phyloP scores from a whole-genome alignment of 345 rosid species.

The Rhodamnia rubescens region DNA sequence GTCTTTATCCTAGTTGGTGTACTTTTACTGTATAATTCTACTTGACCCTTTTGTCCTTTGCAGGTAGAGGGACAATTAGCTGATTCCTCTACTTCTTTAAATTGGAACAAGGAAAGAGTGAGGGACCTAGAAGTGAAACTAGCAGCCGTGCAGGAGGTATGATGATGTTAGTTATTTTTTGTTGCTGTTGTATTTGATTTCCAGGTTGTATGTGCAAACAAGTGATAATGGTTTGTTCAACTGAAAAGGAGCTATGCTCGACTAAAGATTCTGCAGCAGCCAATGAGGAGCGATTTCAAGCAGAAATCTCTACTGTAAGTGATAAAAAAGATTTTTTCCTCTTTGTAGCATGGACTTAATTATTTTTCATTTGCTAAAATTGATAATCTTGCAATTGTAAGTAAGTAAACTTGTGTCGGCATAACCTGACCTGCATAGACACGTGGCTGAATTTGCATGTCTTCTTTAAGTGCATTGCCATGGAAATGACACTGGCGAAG shows the following conservation, averaged over 20 bases:
- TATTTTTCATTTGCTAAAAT: neutral
- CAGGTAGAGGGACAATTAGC: conserved; percentile 53
- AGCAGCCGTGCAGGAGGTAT: conserved; percentile 57
- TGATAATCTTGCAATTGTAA: neutral
- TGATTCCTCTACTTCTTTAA: conserved; percentile 55
- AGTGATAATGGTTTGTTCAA: conserved; percentile 9
- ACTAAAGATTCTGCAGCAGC: conserved; percentile 58
- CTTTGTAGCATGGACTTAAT: neutral
- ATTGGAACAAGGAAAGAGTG: conserved; percentile 69
- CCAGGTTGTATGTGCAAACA: neutral
- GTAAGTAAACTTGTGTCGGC: neutral
- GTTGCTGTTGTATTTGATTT: neutral
- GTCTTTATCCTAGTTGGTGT: neutral
- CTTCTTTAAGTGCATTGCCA: neutral
- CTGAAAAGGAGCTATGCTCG: conserved; percentile 52
- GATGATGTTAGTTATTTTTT: neutral
- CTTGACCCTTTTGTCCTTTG: neutral
- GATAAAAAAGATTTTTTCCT: neutral
- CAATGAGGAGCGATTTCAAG: conserved; percentile 57
- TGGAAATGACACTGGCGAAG: neutral
- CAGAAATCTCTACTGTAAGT: conserved; percentile 83
- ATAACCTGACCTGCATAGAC: neutral
- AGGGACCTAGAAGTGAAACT: conserved; percentile 57
- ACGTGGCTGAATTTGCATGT: no score
- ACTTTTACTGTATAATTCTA: neutral